Base-by-base conservation (phyloP, 192 early-diverging fungal genomes). In the Backusella sp. region DNA sequence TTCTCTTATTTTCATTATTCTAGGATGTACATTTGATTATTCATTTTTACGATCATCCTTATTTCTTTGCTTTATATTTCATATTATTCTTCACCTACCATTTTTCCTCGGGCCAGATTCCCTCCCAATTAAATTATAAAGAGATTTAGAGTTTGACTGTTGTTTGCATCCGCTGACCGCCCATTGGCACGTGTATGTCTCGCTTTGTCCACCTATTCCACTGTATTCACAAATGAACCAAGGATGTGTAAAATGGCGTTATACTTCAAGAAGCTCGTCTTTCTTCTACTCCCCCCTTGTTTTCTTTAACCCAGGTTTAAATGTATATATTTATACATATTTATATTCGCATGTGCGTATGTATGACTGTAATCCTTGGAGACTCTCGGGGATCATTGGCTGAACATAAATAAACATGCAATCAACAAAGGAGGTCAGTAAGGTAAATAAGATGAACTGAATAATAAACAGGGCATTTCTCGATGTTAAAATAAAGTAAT, bases 141-240 rank as follows among this genome's bases (percentile, higher is more conserved):
- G 66, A 67, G 66, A 36, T 67, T 67, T 67, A 35, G 32, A 35
- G 66, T 35, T 30, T 35, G 34, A 67, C 15, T 37, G 37, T 39
- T 39, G 36, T 62, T 62, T 62, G 23, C 26, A 62, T 62, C 56
- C 56, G 56, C 56, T 62, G 56, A 62, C 56, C 56, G 23, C 26
- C 4, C 23, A 62, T 62, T 23, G 56, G 56, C 56, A 62, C 56
- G 56, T 62, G 56, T 62, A 62, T 4, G 23, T 62, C 56, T 62
- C 56, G 56, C 56, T 62, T 62, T 62, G 56, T 62, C 56, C 56
- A 62, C 56, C 21, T 62, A 62, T 62, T 62, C 56, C 56, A 62
- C 56, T 69, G n/a, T 69, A 35, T 39, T 39, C 35, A 67, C 34
- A 67, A 35, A 35, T 36, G 66, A 35, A 67, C 30, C 28, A 35